phyloP scores from a whole-genome alignment of 2,329 filamentous ascomycete genomes.

The Ophiostoma piceae region DNA sequence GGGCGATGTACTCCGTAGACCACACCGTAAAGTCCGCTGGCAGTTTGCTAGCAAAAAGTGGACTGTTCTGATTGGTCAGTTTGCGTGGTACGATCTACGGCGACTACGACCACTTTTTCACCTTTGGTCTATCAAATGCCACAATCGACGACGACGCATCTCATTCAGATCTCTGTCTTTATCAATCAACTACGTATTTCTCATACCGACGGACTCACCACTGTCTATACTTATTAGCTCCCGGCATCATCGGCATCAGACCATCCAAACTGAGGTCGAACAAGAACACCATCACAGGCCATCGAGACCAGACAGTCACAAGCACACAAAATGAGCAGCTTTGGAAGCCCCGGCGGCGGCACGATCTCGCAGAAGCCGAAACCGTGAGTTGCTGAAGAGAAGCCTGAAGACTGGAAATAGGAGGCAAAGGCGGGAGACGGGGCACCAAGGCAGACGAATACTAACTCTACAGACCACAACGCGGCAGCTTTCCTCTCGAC shows the following conservation, averaged over 20 bases:
- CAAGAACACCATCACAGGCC: background rate
- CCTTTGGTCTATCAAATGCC: background rate
- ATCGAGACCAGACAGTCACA: background rate
- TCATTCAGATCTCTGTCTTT: background rate
- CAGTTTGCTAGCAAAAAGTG: constrained; percentile 1
- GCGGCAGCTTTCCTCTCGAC: constrained; percentile 93
- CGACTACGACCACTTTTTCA: constrained; percentile 6
- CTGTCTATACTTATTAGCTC: background rate
- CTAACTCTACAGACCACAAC: constrained; percentile 61
- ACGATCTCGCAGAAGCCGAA: constrained; percentile 31
- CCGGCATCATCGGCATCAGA: no score
- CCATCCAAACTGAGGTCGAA: background rate
- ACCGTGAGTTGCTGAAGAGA: constrained; percentile 30
- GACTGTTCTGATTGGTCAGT: background rate
- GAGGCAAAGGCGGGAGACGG: no score
- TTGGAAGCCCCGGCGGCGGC: constrained; percentile 31
- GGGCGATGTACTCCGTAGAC: constrained; percentile 7
- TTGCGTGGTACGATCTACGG: constrained; percentile 8
- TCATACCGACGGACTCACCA: background rate
- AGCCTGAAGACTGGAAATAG: background rate
- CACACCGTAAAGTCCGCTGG: background rate
- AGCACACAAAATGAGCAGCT: constrained; percentile 29
- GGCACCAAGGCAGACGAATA: background rate
- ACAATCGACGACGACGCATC: background rate
- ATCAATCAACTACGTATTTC: background rate